Evolutionary conservation across 805 yeast genomes (phyloP).

Genomic region (Candida oleophila): DNA sequence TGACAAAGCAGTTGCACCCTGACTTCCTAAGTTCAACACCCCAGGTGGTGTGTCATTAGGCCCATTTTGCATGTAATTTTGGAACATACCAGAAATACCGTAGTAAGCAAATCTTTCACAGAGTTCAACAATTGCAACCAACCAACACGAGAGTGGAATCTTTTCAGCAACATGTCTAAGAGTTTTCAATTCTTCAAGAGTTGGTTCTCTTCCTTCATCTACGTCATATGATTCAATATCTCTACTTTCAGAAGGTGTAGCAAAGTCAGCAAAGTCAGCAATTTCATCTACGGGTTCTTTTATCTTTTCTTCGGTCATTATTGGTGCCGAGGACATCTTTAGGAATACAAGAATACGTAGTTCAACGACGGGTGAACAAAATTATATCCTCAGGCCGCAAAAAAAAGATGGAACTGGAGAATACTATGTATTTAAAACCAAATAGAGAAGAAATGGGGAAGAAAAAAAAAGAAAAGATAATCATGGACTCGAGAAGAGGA

Average conservation of each 20-base stretch:
- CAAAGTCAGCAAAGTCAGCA: not conserved
- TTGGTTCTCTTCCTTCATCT: constrained; percentile 45
- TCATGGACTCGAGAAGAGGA: not conserved
- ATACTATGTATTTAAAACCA: too few species aligned
- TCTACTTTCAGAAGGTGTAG: constrained; percentile 1
- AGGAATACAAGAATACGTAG: not conserved
- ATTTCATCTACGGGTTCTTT: not conserved
- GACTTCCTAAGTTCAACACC: constrained; percentile 57
- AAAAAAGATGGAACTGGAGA: too few species aligned
- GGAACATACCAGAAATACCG: constrained; percentile 74
- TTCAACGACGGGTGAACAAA: too few species aligned
- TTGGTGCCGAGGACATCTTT: not conserved
- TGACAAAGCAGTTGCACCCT: constrained; percentile 69
- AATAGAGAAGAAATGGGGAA: too few species aligned
- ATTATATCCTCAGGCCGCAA: too few species aligned
- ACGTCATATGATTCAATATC: constrained; percentile 7
- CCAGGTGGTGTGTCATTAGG: constrained; percentile 40
- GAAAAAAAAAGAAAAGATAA: not conserved
- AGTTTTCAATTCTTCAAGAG: constrained; percentile 52
- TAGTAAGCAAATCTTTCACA: constrained; percentile 82
- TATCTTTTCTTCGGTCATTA: not conserved
- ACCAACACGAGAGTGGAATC: constrained; percentile 57
- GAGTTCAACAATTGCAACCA: constrained; percentile 70
- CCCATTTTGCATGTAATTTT: constrained; percentile 70
- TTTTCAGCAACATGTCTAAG: constrained; percentile 52